Conservation (phyloP, 148 eudicot species). For the Vaccinium corymbosum region DNA sequence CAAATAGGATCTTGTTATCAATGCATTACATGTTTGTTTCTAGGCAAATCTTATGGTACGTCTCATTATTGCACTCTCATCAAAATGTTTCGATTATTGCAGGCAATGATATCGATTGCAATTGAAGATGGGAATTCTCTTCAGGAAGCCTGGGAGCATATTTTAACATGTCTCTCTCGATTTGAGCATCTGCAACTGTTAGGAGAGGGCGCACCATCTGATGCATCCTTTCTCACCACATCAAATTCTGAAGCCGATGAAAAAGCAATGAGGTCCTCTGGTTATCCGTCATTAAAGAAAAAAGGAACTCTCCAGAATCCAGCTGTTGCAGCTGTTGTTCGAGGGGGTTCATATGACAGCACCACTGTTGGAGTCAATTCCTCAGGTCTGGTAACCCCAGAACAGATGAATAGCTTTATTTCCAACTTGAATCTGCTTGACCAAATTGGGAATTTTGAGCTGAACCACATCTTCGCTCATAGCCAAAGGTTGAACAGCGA, state of each 20-base stretch:
- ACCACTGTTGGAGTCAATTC: conserved; percentile 57
- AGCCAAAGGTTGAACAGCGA: conserved; percentile 98
- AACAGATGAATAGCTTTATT: conserved; percentile 86
- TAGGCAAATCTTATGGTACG: background rate
- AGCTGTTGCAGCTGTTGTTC: conserved; percentile 89
- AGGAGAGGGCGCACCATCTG: conserved; percentile 98
- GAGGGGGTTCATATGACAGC: conserved; percentile 99
- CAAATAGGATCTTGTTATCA: background rate
- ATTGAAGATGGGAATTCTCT: conserved; percentile 93
- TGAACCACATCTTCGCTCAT: conserved; percentile 97
- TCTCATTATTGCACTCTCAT: conserved; percentile 6
- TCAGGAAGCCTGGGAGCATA: conserved; percentile 99
- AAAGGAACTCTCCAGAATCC: conserved; percentile 90
- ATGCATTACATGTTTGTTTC: background rate
- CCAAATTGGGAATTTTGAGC: conserved; percentile 93
- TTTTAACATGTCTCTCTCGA: conserved; percentile 89
- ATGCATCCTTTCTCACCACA: conserved; percentile 76
- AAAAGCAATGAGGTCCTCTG: conserved; percentile 48
- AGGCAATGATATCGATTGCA: conserved; percentile 93
- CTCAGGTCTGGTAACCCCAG: conserved; percentile 81
- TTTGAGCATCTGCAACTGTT: conserved; percentile 96
- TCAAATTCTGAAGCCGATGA: conserved; percentile 70
- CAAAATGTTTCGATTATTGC: conserved; percentile 24
- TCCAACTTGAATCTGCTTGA: conserved; percentile 93
- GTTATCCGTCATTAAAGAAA: conserved; percentile 59